Evolutionary conservation across 768 basidiomycete species (phyloP), one percentile per base, ranked within the genome.

Genomic region (Podaxis sp.): DNA sequence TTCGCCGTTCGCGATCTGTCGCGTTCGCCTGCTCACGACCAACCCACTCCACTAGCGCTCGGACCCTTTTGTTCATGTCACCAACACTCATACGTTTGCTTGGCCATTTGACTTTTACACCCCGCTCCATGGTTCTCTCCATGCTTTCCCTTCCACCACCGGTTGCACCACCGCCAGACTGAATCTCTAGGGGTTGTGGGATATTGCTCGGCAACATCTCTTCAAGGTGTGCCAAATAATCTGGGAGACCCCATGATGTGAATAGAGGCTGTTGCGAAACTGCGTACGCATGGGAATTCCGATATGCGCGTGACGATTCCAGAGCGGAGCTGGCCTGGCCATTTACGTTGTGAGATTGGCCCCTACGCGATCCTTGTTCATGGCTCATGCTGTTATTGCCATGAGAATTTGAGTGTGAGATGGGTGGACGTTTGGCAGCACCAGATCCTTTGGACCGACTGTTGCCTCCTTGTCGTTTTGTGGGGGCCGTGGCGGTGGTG

Each of bases 21-120:
- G 88, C 88, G 64, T 79, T 84, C 6, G 88, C 90, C 72, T 93
- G 91, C 69, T 93, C 90, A 60, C 93, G 79, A 28, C 89, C 91
- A n/a, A 97, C 93, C 87, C 91, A 98, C 68, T 97, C 95, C 18
- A 96, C 85, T 51, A 98, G 80, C 46, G 89, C 85, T 37, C 92
- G 81, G 23, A 96, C 92, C 25, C 96, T 87, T 76, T 97, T 97
- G 72, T 93, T 91, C 93, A 98, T 96, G 71, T 98, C 96, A 18
- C 88, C 90, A n/a, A 96, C 89, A 66, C 95, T 97, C 84, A 88
- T 95, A 55, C 96, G 83, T 74, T 95, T 95, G 65, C 86, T 86
- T 1, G 95, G 96, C 89, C 93, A 98, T 67, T 92, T 90, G 60
- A 97, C 89, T 72, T 92, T 89, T 13, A 92, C 90, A 7, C 90